Evolutionary conservation across 306 rosid species (phyloP).

Genomic region (Rosa multiflora): DNA sequence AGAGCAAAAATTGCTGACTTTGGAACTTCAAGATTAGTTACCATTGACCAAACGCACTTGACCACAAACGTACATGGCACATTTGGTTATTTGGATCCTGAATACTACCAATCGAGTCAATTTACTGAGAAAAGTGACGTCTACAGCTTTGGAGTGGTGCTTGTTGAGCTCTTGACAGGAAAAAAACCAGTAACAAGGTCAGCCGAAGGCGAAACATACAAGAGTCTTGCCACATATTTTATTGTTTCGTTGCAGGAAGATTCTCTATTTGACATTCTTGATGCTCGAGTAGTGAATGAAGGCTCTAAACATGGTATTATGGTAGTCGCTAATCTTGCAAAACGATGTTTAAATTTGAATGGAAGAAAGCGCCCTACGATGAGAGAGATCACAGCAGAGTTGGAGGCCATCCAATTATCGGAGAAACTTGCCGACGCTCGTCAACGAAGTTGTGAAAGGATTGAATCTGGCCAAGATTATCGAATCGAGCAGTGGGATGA

Average conservation of each 20-base stretch:
- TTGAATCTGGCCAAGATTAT: background rate
- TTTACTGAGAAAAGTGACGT: conserved; percentile 21
- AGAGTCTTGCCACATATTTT: background rate
- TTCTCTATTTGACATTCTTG: conserved; percentile 3
- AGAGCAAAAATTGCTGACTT: conserved; percentile 23
- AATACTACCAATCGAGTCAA: conserved; percentile 21
- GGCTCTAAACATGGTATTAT: background rate
- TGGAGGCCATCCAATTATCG: conserved; percentile 23
- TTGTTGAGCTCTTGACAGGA: conserved; percentile 24
- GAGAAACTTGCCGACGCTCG: background rate
- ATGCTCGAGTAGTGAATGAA: conserved; percentile 12
- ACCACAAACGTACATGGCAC: conserved; percentile 19
- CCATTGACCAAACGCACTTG: conserved; percentile 18
- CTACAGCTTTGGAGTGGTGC: conserved; percentile 23
- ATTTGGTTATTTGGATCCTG: conserved; percentile 30
- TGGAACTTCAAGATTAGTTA: conserved; percentile 18
- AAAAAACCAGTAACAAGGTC: background rate
- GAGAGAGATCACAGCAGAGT: background rate
- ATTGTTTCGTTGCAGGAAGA: background rate
- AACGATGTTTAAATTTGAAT: conserved; percentile 1
- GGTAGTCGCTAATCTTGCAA: background rate
- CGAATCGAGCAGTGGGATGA: background rate
- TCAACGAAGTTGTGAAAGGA: conserved; percentile 6
- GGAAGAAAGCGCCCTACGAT: conserved; percentile 6
- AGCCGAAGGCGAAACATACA: background rate